A percentile compares a stretch with the other conserved stretches of the same genome.
phyloP scores from a whole-genome alignment of 306 rosid genomes.

The Luffa acutangula region DNA sequence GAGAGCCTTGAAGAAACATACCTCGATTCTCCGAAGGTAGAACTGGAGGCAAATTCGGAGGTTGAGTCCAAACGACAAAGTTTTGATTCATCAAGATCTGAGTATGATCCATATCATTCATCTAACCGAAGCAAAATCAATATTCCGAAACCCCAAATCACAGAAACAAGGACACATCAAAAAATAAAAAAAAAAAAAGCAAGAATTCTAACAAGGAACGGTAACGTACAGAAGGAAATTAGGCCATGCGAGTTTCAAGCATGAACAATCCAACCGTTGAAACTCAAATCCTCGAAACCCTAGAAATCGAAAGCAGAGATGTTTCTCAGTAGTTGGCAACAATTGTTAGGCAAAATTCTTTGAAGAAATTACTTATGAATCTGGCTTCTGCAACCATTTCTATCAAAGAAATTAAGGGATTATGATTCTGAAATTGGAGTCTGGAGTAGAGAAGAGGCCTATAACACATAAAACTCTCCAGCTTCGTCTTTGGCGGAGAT shows the following conservation, averaged over 20 bases:
- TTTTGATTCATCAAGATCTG: constrained; percentile 33
- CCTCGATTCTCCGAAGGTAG: constrained; percentile 14
- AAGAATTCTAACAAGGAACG: background rate
- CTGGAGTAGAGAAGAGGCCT: background rate
- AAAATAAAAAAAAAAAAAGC: background rate
- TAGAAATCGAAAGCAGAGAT: background rate
- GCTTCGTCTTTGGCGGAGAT: background rate
- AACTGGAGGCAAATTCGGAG: constrained; percentile 12
- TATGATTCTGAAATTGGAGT: background rate
- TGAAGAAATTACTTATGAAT: background rate
- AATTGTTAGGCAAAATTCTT: background rate
- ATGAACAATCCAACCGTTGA: background rate
- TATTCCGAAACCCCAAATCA: background rate
- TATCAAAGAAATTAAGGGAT: background rate
- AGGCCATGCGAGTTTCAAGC: background rate
- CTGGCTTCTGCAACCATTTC: background rate
- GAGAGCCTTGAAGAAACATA: constrained; percentile 16
- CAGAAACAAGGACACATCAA: background rate
- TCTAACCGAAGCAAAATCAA: background rate
- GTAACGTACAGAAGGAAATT: background rate
- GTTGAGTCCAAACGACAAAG: constrained; percentile 21
- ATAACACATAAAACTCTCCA: background rate
- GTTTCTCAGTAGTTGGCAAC: background rate
- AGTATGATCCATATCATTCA: constrained; percentile 25
- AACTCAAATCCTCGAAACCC: constrained; percentile 4